Evolutionary conservation across 2,329 filamentous ascomycete species (phyloP), one percentile per base, ranked within the genome.

Genomic region (Aspergillus pseudoviridinutans): DNA sequence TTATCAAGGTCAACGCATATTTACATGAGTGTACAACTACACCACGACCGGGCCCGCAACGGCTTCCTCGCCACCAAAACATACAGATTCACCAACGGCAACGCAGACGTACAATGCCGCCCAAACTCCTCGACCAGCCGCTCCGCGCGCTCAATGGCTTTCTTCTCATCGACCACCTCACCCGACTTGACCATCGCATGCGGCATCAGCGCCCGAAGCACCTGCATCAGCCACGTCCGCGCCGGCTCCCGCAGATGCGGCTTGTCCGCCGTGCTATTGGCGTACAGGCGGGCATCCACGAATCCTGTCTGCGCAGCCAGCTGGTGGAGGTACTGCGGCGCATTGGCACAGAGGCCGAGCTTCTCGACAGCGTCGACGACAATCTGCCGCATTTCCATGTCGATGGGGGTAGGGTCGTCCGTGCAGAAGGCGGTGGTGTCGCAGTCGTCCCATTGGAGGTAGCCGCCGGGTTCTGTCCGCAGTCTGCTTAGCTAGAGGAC

Each of bases 391-490:
- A 65, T 54, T 27, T 54, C 41, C 1, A 41, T 49, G 25, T 64
- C 49, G 8, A 50, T 49, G 4, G 55, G 51, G 22, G 64, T 56
- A 1, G 50, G 10, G 3, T 54, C 42, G 14, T 59, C 52, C 1
- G 61, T 68, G 38, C 56, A 53, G 58, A 65, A 66, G 8, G 58
- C 54, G 1, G 53, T 58, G 17, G 56, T 35, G 59, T 68, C 62
- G 24, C 65, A 54, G 47, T 70, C 68, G 55, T 67, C 66, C 68
- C 68, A 70, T 58, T 68, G 68, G 49, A 70, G 59, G 57, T 67
- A 62, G 29, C 68, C 68, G 27, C 61, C 64, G 14, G 62, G 64
- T 57, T 63, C 67, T 69, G 10, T 14, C 2, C 2, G 12, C 12
- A 3, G 12, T 35, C 12, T 29, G 28, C 9, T 29, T 29, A 29